Evolutionary conservation across 495 filamentous ascomycete species (phyloP), one percentile per base, ranked within the genome.

Genomic region (Trichoderma reesei): DNA sequence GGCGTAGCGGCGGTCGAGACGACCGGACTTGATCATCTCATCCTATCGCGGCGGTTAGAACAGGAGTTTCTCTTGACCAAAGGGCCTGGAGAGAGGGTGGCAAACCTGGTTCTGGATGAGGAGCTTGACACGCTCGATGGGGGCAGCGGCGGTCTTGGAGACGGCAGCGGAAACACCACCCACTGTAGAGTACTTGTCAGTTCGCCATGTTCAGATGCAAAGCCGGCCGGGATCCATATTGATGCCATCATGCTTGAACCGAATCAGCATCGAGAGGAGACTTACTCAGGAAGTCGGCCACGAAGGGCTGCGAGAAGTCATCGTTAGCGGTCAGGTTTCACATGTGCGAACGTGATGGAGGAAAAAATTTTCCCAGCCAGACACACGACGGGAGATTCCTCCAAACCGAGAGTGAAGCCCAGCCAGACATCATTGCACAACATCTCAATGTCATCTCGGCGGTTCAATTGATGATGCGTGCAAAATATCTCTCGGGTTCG

Each of bases 51-150:
- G 2, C 46, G 14, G 63, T 76, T 59, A 75, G 71, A 59, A 39
- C 26, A 4, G 69, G 60, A 37, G 42, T 42, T 65, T 56, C 66
- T 66, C 66, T 62, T 66, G 72, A 65, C 70, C 65, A 67, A 64
- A 54, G 34, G 59, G 46, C 62, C 7, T 31, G 26, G 62, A 46
- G 64, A 44, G 64, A 26, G 39, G 38, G 59, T 16, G 59, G 80
- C 90, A 66, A 86, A 97, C 93, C 89, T 98, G 94, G 85, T 98
- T 98, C 86, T 98, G 94, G 85, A 98, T 96, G 73, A 98, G 90
- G 75, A 98, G 94, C 91, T 98, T 98, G 83, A 98, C 88, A 90
- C 94, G 94, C 91, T 98, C 94, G 73, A 98, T 98, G 81, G 94
- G 94, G 82, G 94, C 94, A 78, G 94, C 94, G 75, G 95, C 95